These are phyloP conservation scores for Aureobasidium leucospermi DNA, from an alignment of 2,329 filamentous ascomycete genomes.

Conservation along the genomic window DNA sequence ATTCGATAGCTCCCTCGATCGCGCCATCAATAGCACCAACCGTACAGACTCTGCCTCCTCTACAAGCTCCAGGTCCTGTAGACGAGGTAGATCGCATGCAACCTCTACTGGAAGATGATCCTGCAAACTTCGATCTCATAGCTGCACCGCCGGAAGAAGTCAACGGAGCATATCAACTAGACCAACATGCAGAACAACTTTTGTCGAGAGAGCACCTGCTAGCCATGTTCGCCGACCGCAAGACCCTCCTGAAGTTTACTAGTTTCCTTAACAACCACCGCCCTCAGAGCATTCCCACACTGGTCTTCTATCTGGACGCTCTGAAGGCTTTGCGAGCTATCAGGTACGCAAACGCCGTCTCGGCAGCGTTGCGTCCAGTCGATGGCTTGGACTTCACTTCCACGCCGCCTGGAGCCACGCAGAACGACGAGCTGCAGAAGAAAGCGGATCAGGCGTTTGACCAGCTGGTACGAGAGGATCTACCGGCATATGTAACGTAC, in stretches of 20 bases:
- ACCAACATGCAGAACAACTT: conserved; percentile 56
- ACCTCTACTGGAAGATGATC: conserved; percentile 47
- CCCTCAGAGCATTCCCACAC: conserved; percentile 55
- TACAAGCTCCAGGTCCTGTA: conserved; percentile 36
- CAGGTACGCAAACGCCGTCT: conserved; percentile 62
- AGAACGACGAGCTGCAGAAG: conserved; percentile 53
- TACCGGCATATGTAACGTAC: conserved; percentile 65
- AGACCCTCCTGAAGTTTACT: conserved; percentile 58
- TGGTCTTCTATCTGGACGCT: conserved; percentile 66
- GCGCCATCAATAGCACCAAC: background rate
- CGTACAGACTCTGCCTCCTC: conserved; percentile 27
- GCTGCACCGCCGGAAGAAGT: conserved; percentile 28
- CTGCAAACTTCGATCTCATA: conserved; percentile 48
- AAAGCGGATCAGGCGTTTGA: conserved; percentile 61
- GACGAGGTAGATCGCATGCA: conserved; percentile 39
- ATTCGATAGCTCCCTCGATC: background rate
- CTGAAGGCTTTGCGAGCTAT: conserved; percentile 65
- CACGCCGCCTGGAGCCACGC: conserved; percentile 43
- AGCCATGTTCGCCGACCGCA: conserved; percentile 57
- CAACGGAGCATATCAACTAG: conserved; percentile 46
- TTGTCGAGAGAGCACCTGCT: conserved; percentile 60
- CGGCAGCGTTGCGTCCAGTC: conserved; percentile 52
- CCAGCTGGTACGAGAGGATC: conserved; percentile 56
- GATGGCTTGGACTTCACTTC: conserved; percentile 50
- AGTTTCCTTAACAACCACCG: conserved; percentile 55